Evolutionary conservation across 371 early-diverging fungal genomes (phyloP).

Genomic region (Rhizopus microsporus): DNA sequence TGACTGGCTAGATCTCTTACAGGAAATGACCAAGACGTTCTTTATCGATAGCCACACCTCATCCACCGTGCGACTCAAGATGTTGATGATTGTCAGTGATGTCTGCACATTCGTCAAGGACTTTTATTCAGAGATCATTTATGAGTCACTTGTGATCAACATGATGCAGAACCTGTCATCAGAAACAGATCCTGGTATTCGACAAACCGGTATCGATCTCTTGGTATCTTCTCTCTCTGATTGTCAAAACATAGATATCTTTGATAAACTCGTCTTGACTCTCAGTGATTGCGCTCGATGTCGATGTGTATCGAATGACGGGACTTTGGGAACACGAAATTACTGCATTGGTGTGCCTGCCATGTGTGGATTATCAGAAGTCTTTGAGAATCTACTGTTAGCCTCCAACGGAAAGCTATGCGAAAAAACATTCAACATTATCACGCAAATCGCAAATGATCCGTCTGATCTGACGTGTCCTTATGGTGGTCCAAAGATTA

Average conservation of each 20-base stretch:
- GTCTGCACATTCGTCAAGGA: conserved; percentile 61
- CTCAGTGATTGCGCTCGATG: conserved; percentile 49
- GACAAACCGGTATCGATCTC: conserved; percentile 51
- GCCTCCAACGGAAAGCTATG: conserved; percentile 44
- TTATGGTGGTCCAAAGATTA: conserved; percentile 54
- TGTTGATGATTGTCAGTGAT: conserved; percentile 57
- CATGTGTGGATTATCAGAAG: conserved; percentile 38
- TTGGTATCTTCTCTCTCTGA: conserved; percentile 45
- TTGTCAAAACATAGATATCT: conserved; percentile 37
- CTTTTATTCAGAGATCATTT: conserved; percentile 54
- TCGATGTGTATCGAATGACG: conserved; percentile 26
- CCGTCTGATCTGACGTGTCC: conserved; percentile 38
- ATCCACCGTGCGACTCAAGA: conserved; percentile 44
- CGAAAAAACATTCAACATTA: conserved; percentile 46
- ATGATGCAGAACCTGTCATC: conserved; percentile 53
- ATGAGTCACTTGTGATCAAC: conserved; percentile 56
- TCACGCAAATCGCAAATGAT: conserved; percentile 50
- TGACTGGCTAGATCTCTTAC: conserved; percentile 60
- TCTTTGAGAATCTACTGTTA: conserved; percentile 34
- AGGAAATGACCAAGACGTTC: conserved; percentile 57
- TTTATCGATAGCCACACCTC: conserved; percentile 44
- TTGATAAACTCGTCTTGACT: conserved; percentile 46
- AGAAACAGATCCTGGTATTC: conserved; percentile 55
- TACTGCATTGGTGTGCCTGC: conserved; percentile 35
- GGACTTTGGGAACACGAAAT: neutral